Base-by-base conservation (phyloP, 306 rosid species). In the Oemleria cerasiformis region DNA sequence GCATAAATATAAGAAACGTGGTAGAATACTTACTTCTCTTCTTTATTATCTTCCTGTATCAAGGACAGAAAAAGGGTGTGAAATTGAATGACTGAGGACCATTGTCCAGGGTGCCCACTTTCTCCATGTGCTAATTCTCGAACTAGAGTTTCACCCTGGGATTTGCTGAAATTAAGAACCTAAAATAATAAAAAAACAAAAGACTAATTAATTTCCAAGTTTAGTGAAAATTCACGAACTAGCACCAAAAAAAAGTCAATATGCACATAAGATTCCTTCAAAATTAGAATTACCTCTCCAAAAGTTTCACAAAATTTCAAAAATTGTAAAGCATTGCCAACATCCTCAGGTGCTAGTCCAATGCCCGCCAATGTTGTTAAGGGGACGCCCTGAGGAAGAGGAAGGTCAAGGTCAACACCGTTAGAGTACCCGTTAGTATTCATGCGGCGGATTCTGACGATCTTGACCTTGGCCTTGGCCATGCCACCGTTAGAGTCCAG, bases 241-340 rank as follows among this genome's bases (percentile, higher is more conserved):
- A n/a, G n/a, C n/a, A n/a, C n/a, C n/a, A n/a, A n/a, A n/a, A n/a
- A n/a, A n/a, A n/a, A n/a, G n/a, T n/a, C n/a, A n/a, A n/a, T n/a
- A n/a, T n/a, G n/a, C n/a, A n/a, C n/a, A n/a, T n/a, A n/a, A 49
- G 55, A n/a, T 13, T 49, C 54, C 17, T 49, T 16, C 44, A 44
- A 74, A 48, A 5, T 12, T 38, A 34, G 36, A 16, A 43, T 68
- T 88, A 88, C 97, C 94, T 88, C 86, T 45, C 92, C 88, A 70
- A 88, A 93, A 13, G 81, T 78, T 49, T 81, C 78, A 79, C 89
- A 90, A 60, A 93, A 93, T 67, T 93, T 97, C 43, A 93, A 57
- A 70, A 93, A 82, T 63, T 93, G 97, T 72, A 93, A 51, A 17
- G 85, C 97, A 42, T 76, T 73, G 7, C 94, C 98, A 80, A 87